phyloP scores from a whole-genome alignment of 257 asterid genomes.

The Solanum infundibuliforme region DNA sequence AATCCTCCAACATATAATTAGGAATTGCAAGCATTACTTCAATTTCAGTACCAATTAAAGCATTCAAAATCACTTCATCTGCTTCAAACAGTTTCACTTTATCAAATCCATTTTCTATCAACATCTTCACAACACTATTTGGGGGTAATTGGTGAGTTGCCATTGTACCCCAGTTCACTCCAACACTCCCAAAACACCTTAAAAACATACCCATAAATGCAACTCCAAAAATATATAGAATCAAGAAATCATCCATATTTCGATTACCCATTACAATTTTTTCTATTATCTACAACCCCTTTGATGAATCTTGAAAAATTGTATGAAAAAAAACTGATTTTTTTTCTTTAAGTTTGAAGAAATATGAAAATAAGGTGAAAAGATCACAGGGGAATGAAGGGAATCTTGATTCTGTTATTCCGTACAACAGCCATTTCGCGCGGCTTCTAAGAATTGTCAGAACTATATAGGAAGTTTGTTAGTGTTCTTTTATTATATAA shows the following conservation, averaged over 20 bases:
- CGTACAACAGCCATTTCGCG: not conserved
- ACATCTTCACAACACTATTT: conserved; percentile 21
- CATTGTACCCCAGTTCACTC: conserved; percentile 41
- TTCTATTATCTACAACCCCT: not conserved
- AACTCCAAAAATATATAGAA: not conserved
- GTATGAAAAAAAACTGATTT: not conserved
- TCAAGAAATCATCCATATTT: not conserved
- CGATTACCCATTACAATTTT: not conserved
- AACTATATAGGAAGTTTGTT: not conserved
- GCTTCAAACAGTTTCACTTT: conserved; percentile 29
- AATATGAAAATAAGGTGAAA: not conserved
- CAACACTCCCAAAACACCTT: conserved; percentile 4
- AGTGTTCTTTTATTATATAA: not conserved
- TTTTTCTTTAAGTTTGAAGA: not conserved
- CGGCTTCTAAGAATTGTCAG: not conserved
- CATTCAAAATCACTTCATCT: conserved; percentile 23
- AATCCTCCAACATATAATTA: conserved; percentile 12
- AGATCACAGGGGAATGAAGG: not conserved
- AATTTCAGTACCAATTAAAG: conserved; percentile 21
- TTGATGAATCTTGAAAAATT: not conserved
- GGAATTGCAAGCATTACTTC: conserved; percentile 35
- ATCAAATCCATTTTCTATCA: conserved; percentile 20
- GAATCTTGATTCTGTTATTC: not conserved
- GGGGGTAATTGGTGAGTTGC: conserved; percentile 23
- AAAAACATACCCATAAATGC: not conserved